Conservation (phyloP, 75 land plant species). For the Pinus tabuliformis region DNA sequence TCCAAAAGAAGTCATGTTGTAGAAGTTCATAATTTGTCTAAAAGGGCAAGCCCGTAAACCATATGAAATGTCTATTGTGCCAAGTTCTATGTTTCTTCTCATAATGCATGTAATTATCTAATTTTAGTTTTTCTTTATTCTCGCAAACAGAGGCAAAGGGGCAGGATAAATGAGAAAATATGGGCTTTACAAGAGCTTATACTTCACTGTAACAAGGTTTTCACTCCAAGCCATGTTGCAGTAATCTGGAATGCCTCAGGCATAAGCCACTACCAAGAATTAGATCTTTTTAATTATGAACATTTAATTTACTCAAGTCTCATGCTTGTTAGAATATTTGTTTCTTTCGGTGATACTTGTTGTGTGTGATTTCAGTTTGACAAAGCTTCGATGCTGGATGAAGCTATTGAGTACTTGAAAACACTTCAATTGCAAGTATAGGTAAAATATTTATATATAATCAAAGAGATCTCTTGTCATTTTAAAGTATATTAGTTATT, state of each 20-base stretch:
- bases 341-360: background rate
- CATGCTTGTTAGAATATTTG: background rate
- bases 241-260: background rate
- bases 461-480: background rate
- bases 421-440: slow-evolving; percentile 68
- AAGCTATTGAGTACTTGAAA: slow-evolving; percentile 73
- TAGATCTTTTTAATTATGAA: background rate
- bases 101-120: background rate
- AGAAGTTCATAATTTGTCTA: slow-evolving; percentile 90
- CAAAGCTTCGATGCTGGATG: slow-evolving; percentile 70
- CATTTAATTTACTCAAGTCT: background rate
- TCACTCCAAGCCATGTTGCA: background rate
- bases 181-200: slow-evolving; percentile 67
- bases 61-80: background rate
- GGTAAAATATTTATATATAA: slow-evolving; percentile 15
- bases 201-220: slow-evolving; percentile 67
- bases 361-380: slow-evolving; percentile 36
- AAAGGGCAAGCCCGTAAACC: slow-evolving; percentile 49
- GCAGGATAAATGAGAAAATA: slow-evolving; percentile 69
- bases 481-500: background rate
- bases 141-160: slow-evolving; percentile 52
- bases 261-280: background rate
- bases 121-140: background rate
- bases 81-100: background rate
- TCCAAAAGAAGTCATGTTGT: slow-evolving; percentile 85